phyloP scores from a whole-genome alignment of 495 filamentous ascomycete genomes.

The Hamigera avellanea region DNA sequence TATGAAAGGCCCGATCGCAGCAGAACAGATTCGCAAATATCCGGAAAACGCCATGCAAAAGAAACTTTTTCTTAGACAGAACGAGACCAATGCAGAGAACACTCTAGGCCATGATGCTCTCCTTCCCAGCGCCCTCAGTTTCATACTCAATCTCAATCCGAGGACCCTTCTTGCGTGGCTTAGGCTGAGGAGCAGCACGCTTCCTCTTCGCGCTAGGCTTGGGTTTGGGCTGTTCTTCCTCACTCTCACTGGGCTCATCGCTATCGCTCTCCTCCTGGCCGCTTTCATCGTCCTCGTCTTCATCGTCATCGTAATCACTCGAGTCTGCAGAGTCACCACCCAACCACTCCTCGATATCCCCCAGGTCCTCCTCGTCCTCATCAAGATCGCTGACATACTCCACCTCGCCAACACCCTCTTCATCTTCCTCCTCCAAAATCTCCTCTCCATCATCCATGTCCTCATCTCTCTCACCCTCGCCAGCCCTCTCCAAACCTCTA shows the following conservation, averaged over 20 bases:
- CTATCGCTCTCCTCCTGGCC: slow-evolving; percentile 39
- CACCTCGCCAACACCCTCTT: slow-evolving; percentile 64
- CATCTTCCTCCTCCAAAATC: slow-evolving; percentile 53
- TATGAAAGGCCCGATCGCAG: slow-evolving; percentile 28
- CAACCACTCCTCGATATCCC: slow-evolving; percentile 67
- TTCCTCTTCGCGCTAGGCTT: slow-evolving; percentile 56
- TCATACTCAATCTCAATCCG: slow-evolving; percentile 65
- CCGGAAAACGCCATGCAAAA: slow-evolving; percentile 32
- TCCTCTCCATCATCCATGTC: slow-evolving; percentile 85
- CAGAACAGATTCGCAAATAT: slow-evolving; percentile 8
- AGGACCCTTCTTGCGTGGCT: slow-evolving; percentile 57
- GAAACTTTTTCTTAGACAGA: slow-evolving; percentile 8
- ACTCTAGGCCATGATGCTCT: slow-evolving; percentile 30
- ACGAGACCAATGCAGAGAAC: not conserved
- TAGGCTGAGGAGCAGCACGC: slow-evolving; percentile 42
- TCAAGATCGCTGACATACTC: slow-evolving; percentile 77
- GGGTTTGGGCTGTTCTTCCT: slow-evolving; percentile 31
- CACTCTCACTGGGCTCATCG: slow-evolving; percentile 27
- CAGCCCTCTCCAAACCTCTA: slow-evolving; percentile 72
- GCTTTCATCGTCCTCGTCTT: slow-evolving; percentile 35
- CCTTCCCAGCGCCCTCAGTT: slow-evolving; percentile 42
- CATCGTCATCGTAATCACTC: slow-evolving; percentile 38
- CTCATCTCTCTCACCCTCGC: slow-evolving; percentile 74
- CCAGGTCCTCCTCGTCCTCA: slow-evolving; percentile 49
- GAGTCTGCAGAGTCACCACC: slow-evolving; percentile 48